Base-by-base conservation (phyloP, 768 basidiomycete genomes). In the Tubosaeta brunneosetosa region DNA sequence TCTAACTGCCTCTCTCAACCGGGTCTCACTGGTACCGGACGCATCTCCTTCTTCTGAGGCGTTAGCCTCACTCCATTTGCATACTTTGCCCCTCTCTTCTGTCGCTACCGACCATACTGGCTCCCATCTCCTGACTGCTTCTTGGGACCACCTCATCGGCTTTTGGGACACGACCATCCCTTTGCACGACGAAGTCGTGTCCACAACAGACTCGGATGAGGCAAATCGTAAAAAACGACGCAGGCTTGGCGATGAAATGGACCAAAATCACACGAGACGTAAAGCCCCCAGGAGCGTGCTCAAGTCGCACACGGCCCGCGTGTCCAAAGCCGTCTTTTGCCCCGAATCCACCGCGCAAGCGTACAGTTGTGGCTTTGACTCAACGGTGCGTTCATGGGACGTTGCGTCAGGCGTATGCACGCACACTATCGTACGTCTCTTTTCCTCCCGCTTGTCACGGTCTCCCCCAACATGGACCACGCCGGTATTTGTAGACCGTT, bases 301-400 rank as follows among this genome's bases (percentile, higher is more conserved):
- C 50, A 86, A 88, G 58, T 91, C 88, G 0, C 97, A 98, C 67
- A 85, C 84, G 0, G 87, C 78, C 17, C 77, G 91, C 12, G 86
- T 97, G 1, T 92, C 91, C 6, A 83, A 80, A 33, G 85, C 81
- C 4, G 62, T 81, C 0, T 94, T 89, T 71, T 68, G 70, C 11
- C 63, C 65, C 3, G 75, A 70, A 47, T 64, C 62, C 17, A 64
- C 56, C 37, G 48, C 63, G 48, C 55, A 69, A 51, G 93, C 85
- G 29, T 82, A 84, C 56, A 91, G 88, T 59, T 86, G 85, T 62
- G 89, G 91, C 0, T 91, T 91, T 64, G 94, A 97, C 69, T 95
- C 94, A 26, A 91, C 91, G 0, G 83, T 97, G 6, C 77, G 92
- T 19, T 73, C 78, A 2, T 99, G 95, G 95, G 92, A 97, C 62